phyloP scores from a whole-genome alignment of 2,329 filamentous ascomycete species.

The Emergomyces orientalis region DNA sequence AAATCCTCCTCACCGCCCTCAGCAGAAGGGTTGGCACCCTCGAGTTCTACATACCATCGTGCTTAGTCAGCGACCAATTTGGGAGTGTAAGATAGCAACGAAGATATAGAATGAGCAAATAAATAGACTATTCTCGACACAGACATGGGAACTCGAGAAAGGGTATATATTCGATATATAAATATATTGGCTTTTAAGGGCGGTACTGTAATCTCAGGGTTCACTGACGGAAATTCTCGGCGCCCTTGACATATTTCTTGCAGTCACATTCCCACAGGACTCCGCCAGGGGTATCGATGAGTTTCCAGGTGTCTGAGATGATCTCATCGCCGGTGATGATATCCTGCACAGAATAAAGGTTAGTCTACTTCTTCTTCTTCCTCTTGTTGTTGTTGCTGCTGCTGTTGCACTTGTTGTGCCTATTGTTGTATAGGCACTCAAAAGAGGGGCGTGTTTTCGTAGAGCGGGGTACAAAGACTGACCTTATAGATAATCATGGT shows the following conservation, averaged over 20 bases:
- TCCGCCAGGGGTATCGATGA: slow-evolving; percentile 64
- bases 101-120: background rate
- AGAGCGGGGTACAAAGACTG: slow-evolving; percentile 19
- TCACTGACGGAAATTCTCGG: slow-evolving; percentile 60
- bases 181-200: background rate
- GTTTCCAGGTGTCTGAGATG: slow-evolving; percentile 85
- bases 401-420: background rate
- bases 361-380: background rate
- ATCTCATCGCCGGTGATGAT: slow-evolving; percentile 85
- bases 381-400: background rate
- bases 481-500: slow-evolving; percentile 70
- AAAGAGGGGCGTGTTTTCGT: background rate
- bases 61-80: background rate
- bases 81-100: background rate
- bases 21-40: slow-evolving; percentile 90
- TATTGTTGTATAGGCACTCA: background rate
- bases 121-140: background rate
- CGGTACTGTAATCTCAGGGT: background rate
- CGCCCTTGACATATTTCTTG: slow-evolving; percentile 73
- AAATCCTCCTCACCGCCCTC: slow-evolving; percentile 68
- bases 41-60: slow-evolving; percentile 27
- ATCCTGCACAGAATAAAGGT: slow-evolving; percentile 51
- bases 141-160: background rate
- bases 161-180: background rate
- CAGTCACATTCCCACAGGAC: slow-evolving; percentile 87